phyloP scores from a whole-genome alignment of 768 basidiomycete genomes.

The Hemileccinum impolitum region DNA sequence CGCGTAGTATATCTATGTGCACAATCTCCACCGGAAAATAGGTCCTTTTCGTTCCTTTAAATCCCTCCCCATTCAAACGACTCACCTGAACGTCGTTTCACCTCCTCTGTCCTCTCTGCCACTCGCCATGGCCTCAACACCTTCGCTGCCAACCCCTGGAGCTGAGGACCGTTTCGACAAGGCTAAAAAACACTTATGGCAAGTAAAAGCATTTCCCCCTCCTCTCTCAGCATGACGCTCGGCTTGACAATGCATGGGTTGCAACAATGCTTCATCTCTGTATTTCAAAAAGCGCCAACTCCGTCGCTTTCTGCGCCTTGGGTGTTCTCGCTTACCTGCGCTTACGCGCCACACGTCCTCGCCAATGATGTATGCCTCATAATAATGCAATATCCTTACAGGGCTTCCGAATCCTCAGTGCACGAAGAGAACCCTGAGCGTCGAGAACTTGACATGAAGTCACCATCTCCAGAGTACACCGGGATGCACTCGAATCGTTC shows the following conservation, averaged over 20 bases:
- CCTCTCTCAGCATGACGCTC: slow-evolving; percentile 3
- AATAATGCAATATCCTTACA: slow-evolving; percentile 20
- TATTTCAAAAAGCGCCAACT: slow-evolving; percentile 11
- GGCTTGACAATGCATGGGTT: slow-evolving; percentile 5
- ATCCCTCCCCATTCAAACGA: slow-evolving; percentile 24
- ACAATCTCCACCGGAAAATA: slow-evolving; percentile 35
- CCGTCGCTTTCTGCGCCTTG: slow-evolving; percentile 11
- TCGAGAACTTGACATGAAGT: slow-evolving; percentile 13
- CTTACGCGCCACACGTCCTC: slow-evolving; percentile 29
- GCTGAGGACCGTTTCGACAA: slow-evolving; percentile 34
- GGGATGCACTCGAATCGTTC: slow-evolving; percentile 21
- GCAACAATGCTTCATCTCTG: slow-evolving; percentile 11
- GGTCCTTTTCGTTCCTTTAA: slow-evolving; percentile 29
- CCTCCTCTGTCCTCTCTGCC: slow-evolving; percentile 19
- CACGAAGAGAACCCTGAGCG: slow-evolving; percentile 20
- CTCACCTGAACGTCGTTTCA: slow-evolving; percentile 23
- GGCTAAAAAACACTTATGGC: slow-evolving; percentile 35
- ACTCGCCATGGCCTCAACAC: slow-evolving; percentile 24
- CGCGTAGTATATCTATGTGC: slow-evolving; percentile 40
- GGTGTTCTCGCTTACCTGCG: slow-evolving; percentile 17
- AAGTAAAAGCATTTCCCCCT: slow-evolving; percentile 17
- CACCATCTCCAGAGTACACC: slow-evolving; percentile 20
- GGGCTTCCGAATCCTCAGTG: slow-evolving; percentile 31
- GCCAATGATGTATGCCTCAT: slow-evolving; percentile 19
- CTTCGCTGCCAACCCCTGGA: slow-evolving; percentile 15